These are phyloP conservation scores for Antrodiella citrinella DNA, from an alignment of 768 basidiomycete species.

Conservation along the genomic window DNA sequence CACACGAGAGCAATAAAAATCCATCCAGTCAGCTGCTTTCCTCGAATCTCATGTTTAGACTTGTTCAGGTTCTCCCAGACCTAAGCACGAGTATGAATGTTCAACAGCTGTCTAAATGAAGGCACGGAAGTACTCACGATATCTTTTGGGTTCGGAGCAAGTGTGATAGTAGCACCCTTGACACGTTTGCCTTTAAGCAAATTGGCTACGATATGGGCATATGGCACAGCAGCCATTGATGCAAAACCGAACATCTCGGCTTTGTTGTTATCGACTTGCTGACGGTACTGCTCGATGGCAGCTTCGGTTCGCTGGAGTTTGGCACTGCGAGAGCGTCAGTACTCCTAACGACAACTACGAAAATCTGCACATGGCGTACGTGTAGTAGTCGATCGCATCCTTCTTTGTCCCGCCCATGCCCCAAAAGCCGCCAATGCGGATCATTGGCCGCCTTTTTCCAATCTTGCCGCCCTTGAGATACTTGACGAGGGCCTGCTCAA, in stretches of 20 bases:
- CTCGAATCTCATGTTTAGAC: slow-evolving; percentile 53
- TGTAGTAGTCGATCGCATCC: slow-evolving; percentile 93
- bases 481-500: slow-evolving; percentile 82
- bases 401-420: slow-evolving; percentile 79
- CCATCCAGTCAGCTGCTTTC: slow-evolving; percentile 72
- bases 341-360: too few species aligned
- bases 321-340: slow-evolving; percentile 21
- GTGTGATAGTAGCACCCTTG: slow-evolving; percentile 58
- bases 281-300: slow-evolving; percentile 66
- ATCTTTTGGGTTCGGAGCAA: slow-evolving; percentile 88
- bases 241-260: slow-evolving; percentile 91
- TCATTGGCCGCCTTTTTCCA: slow-evolving; percentile 73
- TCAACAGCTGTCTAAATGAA: too few species aligned
- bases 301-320: slow-evolving; percentile 57
- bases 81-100: slow-evolving; percentile 27
- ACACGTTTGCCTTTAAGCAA: slow-evolving; percentile 60
- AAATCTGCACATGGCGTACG: slow-evolving; percentile 52
- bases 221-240: slow-evolving; percentile 81
- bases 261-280: slow-evolving; percentile 62
- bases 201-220: slow-evolving; percentile 79
- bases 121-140: slow-evolving; percentile 59
- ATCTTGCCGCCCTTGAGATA: slow-evolving; percentile 82
- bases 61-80: slow-evolving; percentile 89
- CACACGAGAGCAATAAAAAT: slow-evolving; percentile 69
- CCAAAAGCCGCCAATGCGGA: slow-evolving; percentile 69